These are phyloP conservation scores for Beauveria brongniartii DNA, from an alignment of 2,329 filamentous ascomycete genomes.

Conservation along the genomic window DNA sequence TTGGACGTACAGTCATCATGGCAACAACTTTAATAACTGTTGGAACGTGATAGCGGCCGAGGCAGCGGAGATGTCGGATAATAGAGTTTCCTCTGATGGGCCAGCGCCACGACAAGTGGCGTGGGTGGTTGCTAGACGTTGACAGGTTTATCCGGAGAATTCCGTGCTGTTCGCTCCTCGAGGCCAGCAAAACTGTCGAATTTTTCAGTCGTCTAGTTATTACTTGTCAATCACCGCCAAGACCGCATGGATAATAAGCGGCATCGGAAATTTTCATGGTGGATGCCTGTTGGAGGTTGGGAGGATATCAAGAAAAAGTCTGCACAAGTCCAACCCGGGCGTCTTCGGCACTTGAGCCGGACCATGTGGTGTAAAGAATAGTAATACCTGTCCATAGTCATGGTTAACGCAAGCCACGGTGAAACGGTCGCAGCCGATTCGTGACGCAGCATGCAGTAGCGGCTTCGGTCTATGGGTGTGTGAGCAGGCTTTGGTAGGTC, in stretches of 20 bases:
- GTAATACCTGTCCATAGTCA: not conserved
- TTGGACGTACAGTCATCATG: no score
- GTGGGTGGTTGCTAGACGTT: not conserved
- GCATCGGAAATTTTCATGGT: not conserved
- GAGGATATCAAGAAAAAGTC: not conserved
- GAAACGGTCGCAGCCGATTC: not conserved
- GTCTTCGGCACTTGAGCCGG: not conserved
- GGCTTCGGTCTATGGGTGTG: not conserved
- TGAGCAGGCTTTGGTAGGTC: no score
- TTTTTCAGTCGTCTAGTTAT: not conserved
- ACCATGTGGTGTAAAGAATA: not conserved
- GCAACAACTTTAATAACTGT: not conserved
- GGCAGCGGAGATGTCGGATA: not conserved
- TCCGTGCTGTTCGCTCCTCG: not conserved
- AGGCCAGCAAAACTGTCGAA: not conserved
- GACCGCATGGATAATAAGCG: not conserved
- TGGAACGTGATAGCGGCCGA: not conserved
- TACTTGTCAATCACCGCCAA: not conserved
- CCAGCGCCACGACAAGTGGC: not conserved
- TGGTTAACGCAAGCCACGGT: not conserved
- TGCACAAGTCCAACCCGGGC: not conserved
- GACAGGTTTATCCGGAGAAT: not conserved
- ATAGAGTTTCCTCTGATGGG: not conserved
- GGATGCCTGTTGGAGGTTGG: not conserved
- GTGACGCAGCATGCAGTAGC: not conserved